These are phyloP conservation scores for Thymus quinquecostatus DNA, from an alignment of 257 asterid species.

Conservation along the genomic window DNA sequence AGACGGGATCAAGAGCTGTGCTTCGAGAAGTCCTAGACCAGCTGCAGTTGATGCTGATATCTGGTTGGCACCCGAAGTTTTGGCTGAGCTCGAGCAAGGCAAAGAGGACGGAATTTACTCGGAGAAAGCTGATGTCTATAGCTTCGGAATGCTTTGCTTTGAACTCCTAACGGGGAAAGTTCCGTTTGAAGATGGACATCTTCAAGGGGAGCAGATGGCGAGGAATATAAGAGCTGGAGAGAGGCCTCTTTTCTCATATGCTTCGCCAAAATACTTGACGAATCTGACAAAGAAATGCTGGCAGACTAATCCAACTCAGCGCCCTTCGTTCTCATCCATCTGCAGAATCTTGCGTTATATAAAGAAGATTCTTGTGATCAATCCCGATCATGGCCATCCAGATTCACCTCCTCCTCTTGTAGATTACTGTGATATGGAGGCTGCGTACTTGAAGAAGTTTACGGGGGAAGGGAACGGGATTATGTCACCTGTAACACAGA, in stretches of 20 bases:
- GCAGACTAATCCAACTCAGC: slow-evolving; percentile 63
- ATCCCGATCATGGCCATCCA: slow-evolving; percentile 86
- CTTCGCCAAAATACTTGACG: slow-evolving; percentile 73
- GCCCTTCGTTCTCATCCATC: slow-evolving; percentile 77
- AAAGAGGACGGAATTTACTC: slow-evolving; percentile 41
- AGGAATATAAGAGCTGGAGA: slow-evolving; percentile 76
- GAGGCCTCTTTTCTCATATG: slow-evolving; percentile 82
- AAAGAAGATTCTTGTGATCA: slow-evolving; percentile 63
- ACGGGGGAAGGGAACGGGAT: slow-evolving; percentile 34
- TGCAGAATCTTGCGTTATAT: slow-evolving; percentile 76
- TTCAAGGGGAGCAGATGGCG: slow-evolving; percentile 78
- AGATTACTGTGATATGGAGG: slow-evolving; percentile 78
- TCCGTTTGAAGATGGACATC: slow-evolving; percentile 73
- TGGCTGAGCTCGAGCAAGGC: slow-evolving; percentile 61
- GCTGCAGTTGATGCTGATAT: slow-evolving; percentile 50
- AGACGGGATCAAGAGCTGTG: slow-evolving; percentile 42
- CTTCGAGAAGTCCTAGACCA: slow-evolving; percentile 36
- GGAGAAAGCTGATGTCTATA: slow-evolving; percentile 84
- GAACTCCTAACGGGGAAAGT: slow-evolving; percentile 79
- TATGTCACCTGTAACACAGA: slow-evolving; percentile 52
- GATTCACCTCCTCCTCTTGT: slow-evolving; percentile 82
- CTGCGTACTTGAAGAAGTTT: slow-evolving; percentile 55
- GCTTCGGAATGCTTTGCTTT: slow-evolving; percentile 89
- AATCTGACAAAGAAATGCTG: slow-evolving; percentile 82
- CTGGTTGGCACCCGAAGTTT: slow-evolving; percentile 86